phyloP scores from a whole-genome alignment of 1,284 basidiomycete species.

The Tilletia horrida region DNA sequence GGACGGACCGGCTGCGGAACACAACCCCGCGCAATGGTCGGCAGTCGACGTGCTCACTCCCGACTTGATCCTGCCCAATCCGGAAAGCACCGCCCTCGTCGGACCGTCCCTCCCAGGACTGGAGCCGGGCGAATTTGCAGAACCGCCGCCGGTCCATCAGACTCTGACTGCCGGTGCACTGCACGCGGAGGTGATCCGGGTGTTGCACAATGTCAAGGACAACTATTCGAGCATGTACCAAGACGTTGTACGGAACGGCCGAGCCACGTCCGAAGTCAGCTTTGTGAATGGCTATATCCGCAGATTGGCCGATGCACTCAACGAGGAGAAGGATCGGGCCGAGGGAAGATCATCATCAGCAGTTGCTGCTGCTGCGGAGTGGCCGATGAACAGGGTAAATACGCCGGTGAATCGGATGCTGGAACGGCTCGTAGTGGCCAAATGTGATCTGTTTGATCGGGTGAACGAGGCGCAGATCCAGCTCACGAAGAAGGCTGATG shows the following conservation, averaged over 20 bases:
- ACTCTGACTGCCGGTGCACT: conserved; percentile 36
- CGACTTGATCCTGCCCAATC: conserved; percentile 19
- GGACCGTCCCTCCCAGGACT: too few relatives aligned
- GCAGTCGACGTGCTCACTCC: conserved; percentile 30
- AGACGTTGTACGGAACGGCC: conserved; percentile 15
- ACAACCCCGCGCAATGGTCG: conserved; percentile 12
- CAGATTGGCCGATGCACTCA: neutral
- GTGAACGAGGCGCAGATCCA: neutral
- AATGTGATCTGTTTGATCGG: conserved; percentile 9
- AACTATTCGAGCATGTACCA: conserved; percentile 50
- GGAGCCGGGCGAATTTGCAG: conserved; percentile 1
- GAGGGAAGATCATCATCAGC: neutral
- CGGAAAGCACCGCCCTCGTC: conserved; percentile 22
- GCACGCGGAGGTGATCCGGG: conserved; percentile 39
- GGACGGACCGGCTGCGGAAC: conserved; percentile 25
- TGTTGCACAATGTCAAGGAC: conserved; percentile 33
- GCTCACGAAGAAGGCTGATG: neutral
- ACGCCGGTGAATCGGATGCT: conserved; percentile 7
- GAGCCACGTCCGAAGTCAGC: conserved; percentile 10
- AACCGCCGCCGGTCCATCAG: conserved; percentile 38
- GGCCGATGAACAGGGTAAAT: neutral
- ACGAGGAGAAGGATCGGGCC: neutral
- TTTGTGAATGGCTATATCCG: conserved; percentile 16
- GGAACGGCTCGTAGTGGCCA: conserved; percentile 6
- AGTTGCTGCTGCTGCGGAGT: neutral